Base-by-base conservation (phyloP, 768 basidiomycete genomes). In the Lactarius pseudohatsudake region DNA sequence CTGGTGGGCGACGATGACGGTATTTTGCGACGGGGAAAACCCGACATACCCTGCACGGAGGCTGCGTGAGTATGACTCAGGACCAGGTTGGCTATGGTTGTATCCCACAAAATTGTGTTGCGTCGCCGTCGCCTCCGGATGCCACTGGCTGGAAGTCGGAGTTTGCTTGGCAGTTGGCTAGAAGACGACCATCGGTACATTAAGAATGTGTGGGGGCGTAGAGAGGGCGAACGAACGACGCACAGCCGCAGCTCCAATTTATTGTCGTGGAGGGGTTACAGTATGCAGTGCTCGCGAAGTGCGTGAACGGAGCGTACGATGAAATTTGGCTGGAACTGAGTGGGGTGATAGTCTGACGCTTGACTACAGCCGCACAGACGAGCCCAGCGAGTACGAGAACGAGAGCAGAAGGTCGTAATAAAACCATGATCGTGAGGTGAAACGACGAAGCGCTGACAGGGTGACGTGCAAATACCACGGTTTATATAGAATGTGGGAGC, bases 121-220 rank as follows among this genome's bases (percentile, higher is more conserved):
- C 59, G 56, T 70, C 67, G 5, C 82, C 84, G 54, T 84, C 73
- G 3, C 84, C 84, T 13, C 84, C 84, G 18, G 80, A 76, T 2
- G 80, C 83, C 30, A 80, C 73, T 0, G 84, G 82, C 36, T 77
- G 59, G 66, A 86, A 86, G n/a, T 68, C 64, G 5, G 81, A 74
- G 70, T 81, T 85, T 3, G 81, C 83, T 1, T 78, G 56, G 70
- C 84, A 86, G 71, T 82, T 78, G 20, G 74, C 81, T 83, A 28
- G 13, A 16, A 15, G 34, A 61, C 4, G 6, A 10, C 20, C 60
- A 28, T 55, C 34, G 60, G 28, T 32, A 43, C 36, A 13, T 8
- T 16, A 40, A 0, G 22, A 56, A 28, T n/a, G 13, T 32, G 34
- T 3, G 54, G 43, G n/a, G 16, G 15, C 8, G 34, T 10, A 16